These are phyloP conservation scores for Trametes polyzona DNA, from an alignment of 1,284 basidiomycete species.

Conservation along the genomic window DNA sequence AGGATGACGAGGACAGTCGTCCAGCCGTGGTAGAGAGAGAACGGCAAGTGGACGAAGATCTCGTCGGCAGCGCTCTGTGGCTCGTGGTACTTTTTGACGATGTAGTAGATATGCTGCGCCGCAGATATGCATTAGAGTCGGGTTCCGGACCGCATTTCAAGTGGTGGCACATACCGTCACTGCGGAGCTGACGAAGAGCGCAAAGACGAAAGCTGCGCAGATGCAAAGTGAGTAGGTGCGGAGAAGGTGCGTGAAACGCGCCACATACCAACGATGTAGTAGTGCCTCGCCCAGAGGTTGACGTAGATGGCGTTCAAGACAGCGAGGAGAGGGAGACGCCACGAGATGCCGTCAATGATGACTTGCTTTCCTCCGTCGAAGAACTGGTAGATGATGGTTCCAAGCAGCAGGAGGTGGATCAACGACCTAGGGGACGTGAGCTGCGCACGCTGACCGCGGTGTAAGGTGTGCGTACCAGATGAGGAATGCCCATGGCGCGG, in stretches of 20 bases:
- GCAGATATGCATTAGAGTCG: slow-evolving; percentile 18
- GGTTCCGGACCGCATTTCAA: slow-evolving; percentile 2
- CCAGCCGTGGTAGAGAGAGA: slow-evolving; percentile 95
- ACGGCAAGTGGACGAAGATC: slow-evolving; percentile 83
- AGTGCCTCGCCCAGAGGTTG: slow-evolving; percentile 72
- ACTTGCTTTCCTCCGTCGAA: slow-evolving; percentile 77
- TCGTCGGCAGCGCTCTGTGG: slow-evolving; percentile 73
- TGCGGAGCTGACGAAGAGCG: slow-evolving; percentile 81
- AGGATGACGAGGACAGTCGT: slow-evolving; percentile 90
- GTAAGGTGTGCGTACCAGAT: slow-evolving; percentile 63
- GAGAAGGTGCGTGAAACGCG: slow-evolving; percentile 1
- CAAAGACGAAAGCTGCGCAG: slow-evolving; percentile 76
- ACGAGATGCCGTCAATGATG: slow-evolving; percentile 85
- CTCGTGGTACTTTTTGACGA: slow-evolving; percentile 84
- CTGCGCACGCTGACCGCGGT: slow-evolving; percentile 23
- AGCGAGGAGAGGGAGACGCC: slow-evolving; percentile 87
- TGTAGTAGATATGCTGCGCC: slow-evolving; percentile 83
- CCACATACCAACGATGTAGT: slow-evolving; percentile 72
- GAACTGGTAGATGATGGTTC: slow-evolving; percentile 91
- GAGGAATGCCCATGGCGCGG: slow-evolving; percentile 85
- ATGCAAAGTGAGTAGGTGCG: slow-evolving; percentile 7
- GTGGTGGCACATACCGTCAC: slow-evolving; percentile 58
- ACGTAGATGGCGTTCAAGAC: slow-evolving; percentile 87
- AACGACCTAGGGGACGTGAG: slow-evolving; percentile 55
- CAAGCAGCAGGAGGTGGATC: slow-evolving; percentile 86